Conservation (phyloP, 257 asterid species). For the Solanum chmielewskii region DNA sequence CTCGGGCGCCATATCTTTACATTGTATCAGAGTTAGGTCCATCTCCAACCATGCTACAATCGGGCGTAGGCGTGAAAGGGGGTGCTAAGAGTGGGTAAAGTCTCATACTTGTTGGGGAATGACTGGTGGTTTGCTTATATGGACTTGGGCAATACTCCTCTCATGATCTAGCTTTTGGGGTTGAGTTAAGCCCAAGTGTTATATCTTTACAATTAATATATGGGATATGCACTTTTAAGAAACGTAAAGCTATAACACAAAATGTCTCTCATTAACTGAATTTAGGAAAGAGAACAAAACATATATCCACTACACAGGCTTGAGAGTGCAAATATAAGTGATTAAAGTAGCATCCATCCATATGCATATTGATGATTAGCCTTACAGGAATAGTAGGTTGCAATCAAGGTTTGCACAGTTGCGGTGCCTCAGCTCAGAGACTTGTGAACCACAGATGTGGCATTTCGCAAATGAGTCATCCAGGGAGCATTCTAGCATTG, state of each 20-base stretch:
- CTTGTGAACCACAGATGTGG: conserved; percentile 51
- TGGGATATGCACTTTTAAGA: background rate
- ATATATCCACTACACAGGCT: background rate
- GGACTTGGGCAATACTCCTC: background rate
- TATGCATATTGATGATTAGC: background rate
- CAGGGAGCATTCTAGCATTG: conserved; percentile 12
- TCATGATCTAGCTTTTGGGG: background rate
- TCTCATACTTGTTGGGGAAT: background rate
- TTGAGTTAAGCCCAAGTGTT: background rate
- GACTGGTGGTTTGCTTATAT: background rate
- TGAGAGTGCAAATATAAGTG: background rate
- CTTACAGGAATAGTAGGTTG: conserved; percentile 96
- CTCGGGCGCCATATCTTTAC: background rate
- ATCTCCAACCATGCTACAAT: background rate
- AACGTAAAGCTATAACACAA: background rate
- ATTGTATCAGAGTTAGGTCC: background rate
- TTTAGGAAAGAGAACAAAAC: background rate
- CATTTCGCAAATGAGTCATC: conserved; percentile 54
- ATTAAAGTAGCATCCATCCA: background rate
- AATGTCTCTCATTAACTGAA: background rate
- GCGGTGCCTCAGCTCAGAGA: conserved; percentile 75
- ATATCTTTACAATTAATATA: background rate
- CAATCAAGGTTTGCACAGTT: conserved; percentile 94
- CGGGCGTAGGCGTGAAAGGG: background rate
- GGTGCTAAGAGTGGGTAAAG: background rate